Percentiles rank a stretch among this genome's conserved stretches.
Conservation (phyloP, 2,329 filamentous ascomycete genomes). For the Ascosphaera aggregata region DNA sequence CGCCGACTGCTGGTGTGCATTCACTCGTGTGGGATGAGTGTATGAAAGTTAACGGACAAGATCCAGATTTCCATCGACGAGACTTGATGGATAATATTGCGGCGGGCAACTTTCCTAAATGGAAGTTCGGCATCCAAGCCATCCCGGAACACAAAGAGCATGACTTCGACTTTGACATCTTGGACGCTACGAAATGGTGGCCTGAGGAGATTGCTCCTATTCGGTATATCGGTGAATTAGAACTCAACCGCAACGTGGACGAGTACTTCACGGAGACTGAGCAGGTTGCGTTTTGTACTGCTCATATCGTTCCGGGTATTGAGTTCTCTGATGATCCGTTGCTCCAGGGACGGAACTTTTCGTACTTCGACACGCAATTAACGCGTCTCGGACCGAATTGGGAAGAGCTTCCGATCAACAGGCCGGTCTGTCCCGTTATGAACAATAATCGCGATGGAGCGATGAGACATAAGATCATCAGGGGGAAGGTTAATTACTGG, state of each 20-base stretch:
- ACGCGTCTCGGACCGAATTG: conserved; percentile 50
- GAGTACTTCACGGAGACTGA: conserved; percentile 69
- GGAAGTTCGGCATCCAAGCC: conserved; percentile 64
- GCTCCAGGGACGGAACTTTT: conserved; percentile 47
- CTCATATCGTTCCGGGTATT: conserved; percentile 56
- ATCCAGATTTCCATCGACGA: conserved; percentile 64
- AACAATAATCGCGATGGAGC: conserved; percentile 56
- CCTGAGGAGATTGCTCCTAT: conserved; percentile 55
- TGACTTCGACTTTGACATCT: conserved; percentile 64
- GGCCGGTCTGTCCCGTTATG: conserved; percentile 49
- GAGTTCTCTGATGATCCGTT: conserved; percentile 57
- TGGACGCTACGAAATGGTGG: conserved; percentile 73
- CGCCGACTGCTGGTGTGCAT: conserved; percentile 50
- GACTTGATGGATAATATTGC: conserved; percentile 55
- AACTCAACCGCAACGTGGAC: conserved; percentile 57
- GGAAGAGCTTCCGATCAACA: conserved; percentile 56
- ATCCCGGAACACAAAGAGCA: conserved; percentile 48
- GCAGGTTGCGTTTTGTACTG: conserved; percentile 63
- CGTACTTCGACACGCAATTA: conserved; percentile 31
- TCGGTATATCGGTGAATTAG: conserved; percentile 54
- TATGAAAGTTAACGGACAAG: conserved; percentile 47
- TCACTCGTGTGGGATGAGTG: conserved; percentile 60
- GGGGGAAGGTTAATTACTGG: conserved; percentile 57
- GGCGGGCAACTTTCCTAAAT: conserved; percentile 45
- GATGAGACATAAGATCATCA: conserved; percentile 48